These are phyloP conservation scores for Exophiala aquamarina DNA, from an alignment of 2,329 filamentous ascomycete species.

Conservation along the genomic window DNA sequence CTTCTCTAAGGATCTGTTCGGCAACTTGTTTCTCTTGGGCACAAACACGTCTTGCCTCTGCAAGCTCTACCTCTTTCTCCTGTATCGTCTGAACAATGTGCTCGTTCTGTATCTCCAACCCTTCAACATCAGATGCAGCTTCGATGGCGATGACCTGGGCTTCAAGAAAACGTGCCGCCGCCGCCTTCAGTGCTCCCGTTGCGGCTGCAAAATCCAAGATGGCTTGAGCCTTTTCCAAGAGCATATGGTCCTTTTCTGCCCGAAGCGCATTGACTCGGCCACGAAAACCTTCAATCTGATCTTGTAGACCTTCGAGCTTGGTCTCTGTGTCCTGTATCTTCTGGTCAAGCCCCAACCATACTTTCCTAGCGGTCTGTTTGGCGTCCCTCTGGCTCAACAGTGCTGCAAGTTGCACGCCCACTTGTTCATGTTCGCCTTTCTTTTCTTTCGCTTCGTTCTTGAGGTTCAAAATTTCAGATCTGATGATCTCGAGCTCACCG, in stretches of 20 bases:
- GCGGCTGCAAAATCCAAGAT: constrained; percentile 58
- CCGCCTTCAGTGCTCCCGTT: constrained; percentile 61
- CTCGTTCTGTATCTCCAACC: constrained; percentile 65
- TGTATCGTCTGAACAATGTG: constrained; percentile 54
- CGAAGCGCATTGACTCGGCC: constrained; percentile 53
- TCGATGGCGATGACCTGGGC: constrained; percentile 72
- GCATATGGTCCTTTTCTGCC: constrained; percentile 55
- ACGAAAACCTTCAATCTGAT: constrained; percentile 43
- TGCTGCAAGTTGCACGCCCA: constrained; percentile 31
- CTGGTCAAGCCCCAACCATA: constrained; percentile 31
- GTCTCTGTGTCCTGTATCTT: constrained; percentile 43
- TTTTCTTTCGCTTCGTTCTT: constrained; percentile 24
- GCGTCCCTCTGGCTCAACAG: constrained; percentile 46
- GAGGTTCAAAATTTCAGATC: constrained; percentile 21
- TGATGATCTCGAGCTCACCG: constrained; percentile 38
- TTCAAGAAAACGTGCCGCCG: constrained; percentile 66
- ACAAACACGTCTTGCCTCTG: constrained; percentile 5
- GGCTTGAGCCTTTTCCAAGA: constrained; percentile 57
- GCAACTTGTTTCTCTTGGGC: constrained; percentile 23
- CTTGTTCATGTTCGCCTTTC: constrained; percentile 22
- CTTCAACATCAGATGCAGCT: constrained; percentile 74
- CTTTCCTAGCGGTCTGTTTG: constrained; percentile 65
- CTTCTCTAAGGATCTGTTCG: constrained; percentile 14
- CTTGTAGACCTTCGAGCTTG: constrained; percentile 44
- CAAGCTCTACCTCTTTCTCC: constrained; percentile 34